A percentile compares a stretch with the other conserved stretches of the same genome.
Conservation (phyloP, 1,284 basidiomycete genomes). For the Sparassis latifolia region DNA sequence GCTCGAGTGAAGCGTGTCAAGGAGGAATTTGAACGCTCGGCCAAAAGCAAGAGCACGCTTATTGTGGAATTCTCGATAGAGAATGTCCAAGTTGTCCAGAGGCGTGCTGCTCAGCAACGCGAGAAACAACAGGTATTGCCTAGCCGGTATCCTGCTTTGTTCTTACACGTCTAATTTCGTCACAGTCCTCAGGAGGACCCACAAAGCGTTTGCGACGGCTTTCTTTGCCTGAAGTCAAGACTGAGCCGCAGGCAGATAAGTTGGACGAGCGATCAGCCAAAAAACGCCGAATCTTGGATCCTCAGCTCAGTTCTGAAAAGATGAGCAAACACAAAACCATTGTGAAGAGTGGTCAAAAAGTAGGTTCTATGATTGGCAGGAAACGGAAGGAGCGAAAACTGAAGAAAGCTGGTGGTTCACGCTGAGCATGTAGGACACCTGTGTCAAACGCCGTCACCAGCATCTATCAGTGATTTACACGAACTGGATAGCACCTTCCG, state of each 20-base stretch:
- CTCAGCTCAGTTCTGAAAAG: constrained; percentile 10
- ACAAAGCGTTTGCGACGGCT: constrained; percentile 10
- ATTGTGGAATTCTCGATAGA: constrained; percentile 93
- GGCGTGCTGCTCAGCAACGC: constrained; percentile 46
- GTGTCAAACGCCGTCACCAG: too few species aligned
- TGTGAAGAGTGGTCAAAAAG: constrained; percentile 10
- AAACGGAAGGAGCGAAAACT: constrained; percentile 28
- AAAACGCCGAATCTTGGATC: constrained; percentile 20
- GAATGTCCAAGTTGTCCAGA: constrained; percentile 82
- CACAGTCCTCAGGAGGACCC: background rate
- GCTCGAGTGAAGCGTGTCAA: constrained; percentile 50
- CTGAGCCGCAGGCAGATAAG: constrained; percentile 5
- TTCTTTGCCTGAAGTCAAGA: constrained; percentile 15
- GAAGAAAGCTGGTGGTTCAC: constrained; percentile 9
- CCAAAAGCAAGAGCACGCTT: constrained; percentile 52
- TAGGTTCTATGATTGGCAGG: constrained; percentile 29
- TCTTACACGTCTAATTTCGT: too few species aligned
- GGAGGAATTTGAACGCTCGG: constrained; percentile 51
- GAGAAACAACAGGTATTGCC: constrained; percentile 21
- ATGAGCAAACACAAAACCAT: constrained; percentile 4
- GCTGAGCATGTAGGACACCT: too few species aligned
- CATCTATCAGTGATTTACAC: too few species aligned
- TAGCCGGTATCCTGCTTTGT: too few species aligned
- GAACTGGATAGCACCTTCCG: too few species aligned
- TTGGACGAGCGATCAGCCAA: constrained; percentile 16